Evolutionary conservation across 192 early-diverging fungal species (phyloP).

Genomic region (Linnemannia elongata): DNA sequence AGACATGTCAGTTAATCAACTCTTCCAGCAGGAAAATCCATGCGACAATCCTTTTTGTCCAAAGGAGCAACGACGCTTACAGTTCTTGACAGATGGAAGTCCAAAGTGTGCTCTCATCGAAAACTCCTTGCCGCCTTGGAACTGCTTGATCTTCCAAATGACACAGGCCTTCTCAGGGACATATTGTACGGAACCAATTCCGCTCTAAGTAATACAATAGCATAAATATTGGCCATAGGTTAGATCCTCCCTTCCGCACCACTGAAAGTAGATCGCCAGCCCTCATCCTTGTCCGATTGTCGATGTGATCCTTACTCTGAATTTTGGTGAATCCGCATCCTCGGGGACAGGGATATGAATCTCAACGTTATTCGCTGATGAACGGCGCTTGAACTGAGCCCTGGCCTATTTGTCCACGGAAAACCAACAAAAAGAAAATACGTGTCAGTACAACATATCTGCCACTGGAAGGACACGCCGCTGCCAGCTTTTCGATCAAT

Average conservation of each 20-base stretch:
- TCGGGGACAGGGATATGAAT: slow-evolving; percentile 98
- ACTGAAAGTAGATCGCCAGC: background rate
- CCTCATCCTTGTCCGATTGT: background rate
- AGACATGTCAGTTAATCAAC: background rate
- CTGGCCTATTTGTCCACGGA: slow-evolving; percentile 73
- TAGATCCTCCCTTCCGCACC: background rate
- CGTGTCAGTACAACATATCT: background rate
- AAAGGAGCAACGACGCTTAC: slow-evolving; percentile 40
- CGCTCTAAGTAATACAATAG: slow-evolving; percentile 61
- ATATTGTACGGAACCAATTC: slow-evolving; percentile 91
- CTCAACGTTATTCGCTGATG: slow-evolving; percentile 98
- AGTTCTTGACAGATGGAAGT: slow-evolving; percentile 84
- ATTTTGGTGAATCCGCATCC: slow-evolving; percentile 97
- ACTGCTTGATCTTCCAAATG: slow-evolving; percentile 99
- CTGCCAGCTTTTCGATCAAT: no score
- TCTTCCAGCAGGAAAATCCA: background rate
- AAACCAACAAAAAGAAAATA: background rate
- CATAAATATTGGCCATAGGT: background rate
- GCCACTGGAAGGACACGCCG: background rate
- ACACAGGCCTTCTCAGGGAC: slow-evolving; percentile 94
- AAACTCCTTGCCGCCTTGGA: slow-evolving; percentile 98
- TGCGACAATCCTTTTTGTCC: background rate
- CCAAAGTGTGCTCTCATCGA: slow-evolving; percentile 91
- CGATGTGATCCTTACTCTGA: slow-evolving; percentile 73
- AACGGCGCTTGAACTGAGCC: slow-evolving; percentile 97